These are phyloP conservation scores for Wallemia ichthyophaga DNA, from an alignment of 1,284 basidiomycete genomes.

Conservation along the genomic window DNA sequence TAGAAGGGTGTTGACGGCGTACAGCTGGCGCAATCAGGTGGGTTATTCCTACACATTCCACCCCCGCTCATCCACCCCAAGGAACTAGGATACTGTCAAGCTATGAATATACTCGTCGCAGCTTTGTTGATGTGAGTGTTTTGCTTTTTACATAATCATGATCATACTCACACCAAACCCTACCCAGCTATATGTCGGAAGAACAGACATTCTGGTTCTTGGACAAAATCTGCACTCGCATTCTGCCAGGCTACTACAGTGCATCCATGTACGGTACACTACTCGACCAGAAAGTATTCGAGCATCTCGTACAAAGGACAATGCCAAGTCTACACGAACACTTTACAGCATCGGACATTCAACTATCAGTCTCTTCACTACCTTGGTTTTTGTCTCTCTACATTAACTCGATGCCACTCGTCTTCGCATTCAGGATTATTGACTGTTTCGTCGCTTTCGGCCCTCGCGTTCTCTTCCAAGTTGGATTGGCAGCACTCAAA, in stretches of 20 bases:
- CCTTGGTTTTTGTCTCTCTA: slow-evolving; percentile 93
- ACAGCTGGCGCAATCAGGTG: slow-evolving; percentile 89
- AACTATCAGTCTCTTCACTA: slow-evolving; percentile 80
- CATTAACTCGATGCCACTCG: slow-evolving; percentile 98
- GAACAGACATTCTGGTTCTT: slow-evolving; percentile 97
- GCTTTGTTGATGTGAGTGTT: slow-evolving; percentile 51
- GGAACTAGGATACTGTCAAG: slow-evolving; percentile 23
- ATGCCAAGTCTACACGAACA: slow-evolving; percentile 67
- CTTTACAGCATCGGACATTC: slow-evolving; percentile 70
- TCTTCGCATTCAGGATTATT: slow-evolving; percentile 92
- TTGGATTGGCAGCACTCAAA: slow-evolving; percentile 71
- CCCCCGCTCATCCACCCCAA: too few relatives aligned
- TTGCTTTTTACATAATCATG: neutral
- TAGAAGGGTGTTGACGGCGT: slow-evolving; percentile 73
- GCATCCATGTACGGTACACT: slow-evolving; percentile 97
- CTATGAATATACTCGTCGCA: slow-evolving; percentile 69
- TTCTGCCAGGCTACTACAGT: slow-evolving; percentile 90
- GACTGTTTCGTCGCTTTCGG: slow-evolving; percentile 99
- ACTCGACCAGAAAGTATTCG: slow-evolving; percentile 90
- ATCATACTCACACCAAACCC: neutral
- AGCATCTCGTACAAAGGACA: slow-evolving; percentile 71
- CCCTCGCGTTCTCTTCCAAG: slow-evolving; percentile 81
- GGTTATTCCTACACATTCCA: slow-evolving; percentile 24
- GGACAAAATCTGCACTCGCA: slow-evolving; percentile 74
- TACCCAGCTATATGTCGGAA: slow-evolving; percentile 73